Conservation (phyloP, 73 alveolate genomes). For the Effrenium voratum region DNA sequence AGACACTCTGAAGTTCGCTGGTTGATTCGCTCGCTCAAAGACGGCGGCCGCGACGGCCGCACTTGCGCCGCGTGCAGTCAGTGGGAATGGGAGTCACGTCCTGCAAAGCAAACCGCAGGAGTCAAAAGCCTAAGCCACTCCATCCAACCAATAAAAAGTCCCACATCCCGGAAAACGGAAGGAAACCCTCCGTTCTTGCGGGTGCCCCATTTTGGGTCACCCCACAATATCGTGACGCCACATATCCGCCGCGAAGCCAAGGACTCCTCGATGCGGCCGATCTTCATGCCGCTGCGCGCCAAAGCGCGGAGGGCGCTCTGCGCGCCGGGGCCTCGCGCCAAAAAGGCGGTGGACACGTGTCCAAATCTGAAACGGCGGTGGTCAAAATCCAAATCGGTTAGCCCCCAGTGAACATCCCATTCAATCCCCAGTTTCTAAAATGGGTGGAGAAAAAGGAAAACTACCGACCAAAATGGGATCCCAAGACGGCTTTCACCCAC, state of each 20-base stretch:
- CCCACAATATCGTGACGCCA: too few species aligned
- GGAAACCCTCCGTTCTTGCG: too few species aligned
- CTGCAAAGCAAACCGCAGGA: slow-evolving; percentile 9
- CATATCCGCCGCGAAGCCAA: not conserved
- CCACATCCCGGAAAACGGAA: not conserved
- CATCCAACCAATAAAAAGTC: not conserved
- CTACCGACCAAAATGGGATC: too few species aligned
- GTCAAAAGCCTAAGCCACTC: not conserved
- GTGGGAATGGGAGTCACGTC: slow-evolving; percentile 99
- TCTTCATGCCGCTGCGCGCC: slow-evolving; percentile 99
- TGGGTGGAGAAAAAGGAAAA: too few species aligned
- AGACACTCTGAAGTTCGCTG: too few species aligned
- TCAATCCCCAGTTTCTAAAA: too few species aligned
- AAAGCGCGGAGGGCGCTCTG: slow-evolving; percentile 99
- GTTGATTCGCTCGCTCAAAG: slow-evolving; percentile 97
- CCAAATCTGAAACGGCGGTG: too few species aligned
- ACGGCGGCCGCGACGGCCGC: slow-evolving; percentile 99
- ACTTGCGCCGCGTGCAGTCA: slow-evolving; percentile 99
- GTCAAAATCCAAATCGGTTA: too few species aligned
- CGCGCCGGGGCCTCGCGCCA: slow-evolving; percentile 96
- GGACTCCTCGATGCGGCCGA: slow-evolving; percentile 99
- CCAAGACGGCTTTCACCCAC: too few species aligned
- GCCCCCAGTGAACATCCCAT: too few species aligned
- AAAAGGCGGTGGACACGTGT: too few species aligned
- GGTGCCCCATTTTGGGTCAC: too few species aligned